Evolutionary conservation across 768 basidiomycete genomes (phyloP), one percentile per base, ranked within the genome.

Genomic region (Flagelloscypha sp.): DNA sequence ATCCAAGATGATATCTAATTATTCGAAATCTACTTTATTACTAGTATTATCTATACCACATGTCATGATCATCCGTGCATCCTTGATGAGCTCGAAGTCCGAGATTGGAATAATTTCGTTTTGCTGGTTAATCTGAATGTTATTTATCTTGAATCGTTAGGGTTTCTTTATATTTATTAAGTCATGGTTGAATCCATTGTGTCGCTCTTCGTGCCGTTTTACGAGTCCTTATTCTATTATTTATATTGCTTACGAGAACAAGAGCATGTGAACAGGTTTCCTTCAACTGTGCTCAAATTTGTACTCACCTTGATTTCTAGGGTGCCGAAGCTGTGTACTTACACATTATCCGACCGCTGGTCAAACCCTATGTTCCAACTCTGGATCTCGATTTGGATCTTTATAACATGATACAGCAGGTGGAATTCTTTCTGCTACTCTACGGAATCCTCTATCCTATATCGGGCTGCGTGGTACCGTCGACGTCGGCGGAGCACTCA

Each of bases 251-350:
- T 24, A 83, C 84, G 40, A 76, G 86, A 35, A 76, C 86, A 40
- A 65, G 79, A 56, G 86, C 83, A 51, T 40, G 74, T 60, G 29
- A n/a, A n/a, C n/a, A n/a, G n/a, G n/a, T n/a, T n/a, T n/a, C n/a
- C n/a, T n/a, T n/a, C n/a, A n/a, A n/a, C n/a, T n/a, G n/a, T n/a
- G n/a, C n/a, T n/a, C n/a, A n/a, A n/a, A n/a, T n/a, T n/a, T n/a
- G n/a, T n/a, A n/a, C n/a, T n/a, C n/a, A n/a, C n/a, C n/a, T n/a
- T n/a, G n/a, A n/a, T n/a, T n/a, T n/a, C n/a, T n/a, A 90, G 87
- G 85, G 84, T 18, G 84, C 88, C 19, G 88, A 90, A 57, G 87
- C 87, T 6, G 71, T 90, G 29, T 86, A 75, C 48, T 65, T 90
- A 13, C 83, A 90, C 53, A 55, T 88, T 37, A 68, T 90, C 8